phyloP scores from a whole-genome alignment of 345 rosid species.

The Nephelium lappaceum region DNA sequence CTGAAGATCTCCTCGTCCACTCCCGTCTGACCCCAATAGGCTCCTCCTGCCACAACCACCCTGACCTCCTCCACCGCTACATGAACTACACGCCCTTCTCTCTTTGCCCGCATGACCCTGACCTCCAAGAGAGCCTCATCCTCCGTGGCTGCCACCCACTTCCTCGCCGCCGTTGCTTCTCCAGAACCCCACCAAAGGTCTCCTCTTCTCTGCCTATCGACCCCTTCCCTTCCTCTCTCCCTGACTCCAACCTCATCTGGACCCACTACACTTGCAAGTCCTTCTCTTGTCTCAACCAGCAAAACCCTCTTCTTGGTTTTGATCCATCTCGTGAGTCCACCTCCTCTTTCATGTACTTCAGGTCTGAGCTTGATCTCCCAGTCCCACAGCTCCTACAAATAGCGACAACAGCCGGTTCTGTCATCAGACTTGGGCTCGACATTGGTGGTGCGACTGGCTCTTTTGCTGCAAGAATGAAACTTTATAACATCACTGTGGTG shows the following conservation, averaged over 20 bases:
- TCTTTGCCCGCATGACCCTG: conserved; percentile 70
- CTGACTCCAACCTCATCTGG: conserved; percentile 76
- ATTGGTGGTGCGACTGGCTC: conserved; percentile 90
- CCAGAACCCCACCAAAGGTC: conserved; percentile 65
- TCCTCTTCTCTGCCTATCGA: conserved; percentile 43
- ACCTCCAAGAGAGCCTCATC: conserved; percentile 81
- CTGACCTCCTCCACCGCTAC: conserved; percentile 82
- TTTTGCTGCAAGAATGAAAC: conserved; percentile 85
- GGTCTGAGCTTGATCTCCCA: conserved; percentile 87
- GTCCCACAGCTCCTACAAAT: conserved; percentile 75
- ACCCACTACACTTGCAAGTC: conserved; percentile 68
- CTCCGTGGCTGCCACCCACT: conserved; percentile 96
- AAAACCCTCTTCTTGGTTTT: conserved; percentile 60
- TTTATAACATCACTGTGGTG: conserved; percentile 61
- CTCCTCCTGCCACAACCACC: conserved; percentile 84
- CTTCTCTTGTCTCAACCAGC: conserved; percentile 64
- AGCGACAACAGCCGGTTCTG: conserved; percentile 58
- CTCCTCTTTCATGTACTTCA: conserved; percentile 50
- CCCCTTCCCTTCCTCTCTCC: conserved; percentile 63
- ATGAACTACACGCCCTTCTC: conserved; percentile 89
- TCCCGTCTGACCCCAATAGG: conserved; percentile 83
- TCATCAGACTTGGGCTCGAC: conserved; percentile 78
- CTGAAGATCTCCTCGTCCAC: conserved; percentile 79
- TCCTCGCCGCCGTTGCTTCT: conserved; percentile 99
- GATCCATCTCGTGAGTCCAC: conserved; percentile 53